These are phyloP conservation scores for Jamesozyma rosinii DNA, from an alignment of 805 yeast genomes.

Conservation along the genomic window DNA sequence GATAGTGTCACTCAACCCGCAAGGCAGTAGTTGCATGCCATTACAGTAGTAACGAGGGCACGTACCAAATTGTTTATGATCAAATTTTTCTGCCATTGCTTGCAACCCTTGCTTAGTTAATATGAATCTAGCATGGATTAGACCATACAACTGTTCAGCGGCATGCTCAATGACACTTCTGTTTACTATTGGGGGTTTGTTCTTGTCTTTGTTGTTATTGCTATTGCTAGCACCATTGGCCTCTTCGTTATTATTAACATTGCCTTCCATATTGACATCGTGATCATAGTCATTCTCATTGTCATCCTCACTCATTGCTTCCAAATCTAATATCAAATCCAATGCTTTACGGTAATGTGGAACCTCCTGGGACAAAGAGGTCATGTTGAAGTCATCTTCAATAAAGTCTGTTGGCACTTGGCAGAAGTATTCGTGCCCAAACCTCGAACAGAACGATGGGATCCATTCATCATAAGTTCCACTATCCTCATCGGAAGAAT, in stretches of 20 bases:
- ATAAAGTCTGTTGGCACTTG: slow-evolving; percentile 88
- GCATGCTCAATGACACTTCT: slow-evolving; percentile 69
- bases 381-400: slow-evolving; percentile 92
- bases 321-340: slow-evolving; percentile 83
- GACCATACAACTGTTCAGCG: slow-evolving; percentile 86
- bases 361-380: slow-evolving; percentile 77
- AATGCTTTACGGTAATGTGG: slow-evolving; percentile 88
- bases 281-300: slow-evolving; percentile 17
- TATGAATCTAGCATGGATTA: slow-evolving; percentile 88
- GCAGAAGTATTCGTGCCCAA: slow-evolving; percentile 84
- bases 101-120: slow-evolving; percentile 83
- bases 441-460: slow-evolving; percentile 63
- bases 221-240: slow-evolving; percentile 5
- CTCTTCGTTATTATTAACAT: neutral
- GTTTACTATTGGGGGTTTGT: slow-evolving; percentile 38
- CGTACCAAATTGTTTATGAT: slow-evolving; percentile 76
- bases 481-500: slow-evolving; percentile 24
- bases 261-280: slow-evolving; percentile 8
- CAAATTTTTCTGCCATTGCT: slow-evolving; percentile 89
- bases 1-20: slow-evolving; percentile 83
- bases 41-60: slow-evolving; percentile 89
- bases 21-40: slow-evolving; percentile 81
- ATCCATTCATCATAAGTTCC: slow-evolving; percentile 61
- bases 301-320: slow-evolving; percentile 36
- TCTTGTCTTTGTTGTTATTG: slow-evolving; percentile 11